phyloP scores from a whole-genome alignment of 306 rosid genomes.

The Fagus crenata region DNA sequence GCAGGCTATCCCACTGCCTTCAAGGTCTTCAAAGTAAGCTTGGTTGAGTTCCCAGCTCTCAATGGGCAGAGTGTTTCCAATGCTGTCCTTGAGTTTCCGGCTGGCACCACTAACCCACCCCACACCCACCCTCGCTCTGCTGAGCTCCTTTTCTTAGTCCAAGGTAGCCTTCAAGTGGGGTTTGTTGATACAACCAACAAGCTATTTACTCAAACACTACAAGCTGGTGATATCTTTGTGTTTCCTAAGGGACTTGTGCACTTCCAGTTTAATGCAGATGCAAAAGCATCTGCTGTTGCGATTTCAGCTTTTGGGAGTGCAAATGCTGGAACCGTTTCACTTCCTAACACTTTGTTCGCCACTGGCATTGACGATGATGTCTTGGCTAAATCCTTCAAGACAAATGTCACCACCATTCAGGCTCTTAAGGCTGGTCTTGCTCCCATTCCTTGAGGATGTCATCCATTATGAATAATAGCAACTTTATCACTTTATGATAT shows the following conservation, averaged over 20 bases:
- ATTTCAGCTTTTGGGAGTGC: conserved; percentile 53
- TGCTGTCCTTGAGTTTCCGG: conserved; percentile 46
- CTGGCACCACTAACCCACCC: conserved; percentile 41
- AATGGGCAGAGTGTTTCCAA: conserved; percentile 56
- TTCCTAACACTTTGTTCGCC: conserved; percentile 42
- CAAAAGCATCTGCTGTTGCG: conserved; percentile 12
- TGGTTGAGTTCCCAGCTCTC: conserved; percentile 47
- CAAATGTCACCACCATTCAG: conserved; percentile 40
- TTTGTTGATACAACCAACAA: conserved; percentile 53
- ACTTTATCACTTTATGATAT: not conserved
- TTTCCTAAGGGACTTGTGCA: conserved; percentile 62
- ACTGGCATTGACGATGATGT: conserved; percentile 41
- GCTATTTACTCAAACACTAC: conserved; percentile 47
- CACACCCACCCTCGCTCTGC: conserved; percentile 57
- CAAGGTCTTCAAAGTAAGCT: conserved; percentile 38
- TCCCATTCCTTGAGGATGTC: conserved; percentile 12
- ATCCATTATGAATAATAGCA: not conserved
- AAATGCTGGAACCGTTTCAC: conserved; percentile 38
- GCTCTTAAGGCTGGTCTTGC: conserved; percentile 46
- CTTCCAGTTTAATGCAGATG: conserved; percentile 47
- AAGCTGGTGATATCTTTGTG: conserved; percentile 40
- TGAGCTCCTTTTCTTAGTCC: conserved; percentile 40
- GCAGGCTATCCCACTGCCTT: conserved; percentile 25
- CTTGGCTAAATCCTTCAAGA: conserved; percentile 54
- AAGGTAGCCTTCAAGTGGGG: conserved; percentile 49